Conservation (phyloP, 139 green algal species). For the Closterium sp. region DNA sequence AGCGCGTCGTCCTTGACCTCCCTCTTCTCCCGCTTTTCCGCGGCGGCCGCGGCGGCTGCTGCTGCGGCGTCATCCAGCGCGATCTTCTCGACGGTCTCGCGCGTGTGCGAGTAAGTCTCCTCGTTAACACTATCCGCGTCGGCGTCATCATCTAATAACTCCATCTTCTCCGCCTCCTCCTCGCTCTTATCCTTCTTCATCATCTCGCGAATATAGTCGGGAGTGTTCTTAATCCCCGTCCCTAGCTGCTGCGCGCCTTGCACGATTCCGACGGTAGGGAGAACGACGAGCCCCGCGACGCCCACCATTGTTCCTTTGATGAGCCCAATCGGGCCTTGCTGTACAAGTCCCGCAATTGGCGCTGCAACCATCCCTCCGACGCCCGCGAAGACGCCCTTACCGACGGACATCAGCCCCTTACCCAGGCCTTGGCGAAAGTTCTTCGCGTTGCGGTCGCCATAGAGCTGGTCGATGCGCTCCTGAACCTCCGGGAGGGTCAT, state of each 20-base stretch:
- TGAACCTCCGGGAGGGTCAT: neutral
- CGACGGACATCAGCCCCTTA: conserved; percentile 3
- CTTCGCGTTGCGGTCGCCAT: neutral
- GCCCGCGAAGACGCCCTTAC: conserved; percentile 28
- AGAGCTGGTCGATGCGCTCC: neutral
- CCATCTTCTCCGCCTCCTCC: neutral
- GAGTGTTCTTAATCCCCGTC: conserved; percentile 33
- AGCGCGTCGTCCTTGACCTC: conserved; percentile 45
- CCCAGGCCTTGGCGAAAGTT: conserved; percentile 3
- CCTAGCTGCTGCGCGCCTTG: conserved; percentile 21
- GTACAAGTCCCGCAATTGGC: neutral
- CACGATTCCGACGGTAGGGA: conserved; percentile 12
- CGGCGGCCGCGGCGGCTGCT: neutral
- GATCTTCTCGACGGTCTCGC: conserved; percentile 2
- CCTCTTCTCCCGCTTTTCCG: neutral
- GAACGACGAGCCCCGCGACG: conserved; percentile 4
- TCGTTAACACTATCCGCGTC: neutral
- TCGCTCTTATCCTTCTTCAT: conserved; percentile 16
- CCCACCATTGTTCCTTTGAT: neutral
- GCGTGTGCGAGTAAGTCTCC: neutral
- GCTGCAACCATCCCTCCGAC: conserved; percentile 9
- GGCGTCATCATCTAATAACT: neutral
- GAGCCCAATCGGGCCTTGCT: neutral
- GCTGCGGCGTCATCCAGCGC: neutral
- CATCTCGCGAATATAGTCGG: conserved; percentile 13